phyloP scores from a whole-genome alignment of 129 eudicot species.

The Tanacetum coccineum region DNA sequence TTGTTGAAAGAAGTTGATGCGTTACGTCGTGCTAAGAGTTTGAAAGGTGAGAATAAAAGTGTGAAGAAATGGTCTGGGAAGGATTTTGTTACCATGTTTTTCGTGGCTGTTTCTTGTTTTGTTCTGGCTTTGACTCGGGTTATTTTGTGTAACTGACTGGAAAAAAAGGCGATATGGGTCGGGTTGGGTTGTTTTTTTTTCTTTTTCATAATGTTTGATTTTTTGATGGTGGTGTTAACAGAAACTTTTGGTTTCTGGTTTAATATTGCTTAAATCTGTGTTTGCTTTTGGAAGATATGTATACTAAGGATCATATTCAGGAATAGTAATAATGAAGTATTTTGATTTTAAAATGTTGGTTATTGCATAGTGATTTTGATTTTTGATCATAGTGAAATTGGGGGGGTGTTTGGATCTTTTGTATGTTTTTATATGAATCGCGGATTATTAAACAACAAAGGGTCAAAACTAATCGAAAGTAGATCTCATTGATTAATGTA shows the following conservation, averaged over 20 bases:
- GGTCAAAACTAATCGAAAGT: too few relatives aligned
- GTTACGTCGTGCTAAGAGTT: slow-evolving; percentile 75
- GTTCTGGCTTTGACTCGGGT: slow-evolving; percentile 73
- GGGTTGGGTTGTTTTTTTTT: not conserved
- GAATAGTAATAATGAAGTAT: slow-evolving; percentile 9
- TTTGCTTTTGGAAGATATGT: slow-evolving; percentile 11
- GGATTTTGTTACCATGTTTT: slow-evolving; percentile 71
- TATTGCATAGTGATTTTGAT: not conserved
- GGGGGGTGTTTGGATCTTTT: too few relatives aligned
- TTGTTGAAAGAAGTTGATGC: slow-evolving; percentile 93
- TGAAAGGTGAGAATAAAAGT: slow-evolving; percentile 55
- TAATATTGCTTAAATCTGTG: not conserved
- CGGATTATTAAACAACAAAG: too few relatives aligned
- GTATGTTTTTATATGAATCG: too few relatives aligned
- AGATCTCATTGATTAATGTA: too few relatives aligned
- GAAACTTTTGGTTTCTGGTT: slow-evolving; percentile 34
- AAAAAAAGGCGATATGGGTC: not conserved
- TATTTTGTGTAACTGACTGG: slow-evolving; percentile 53
- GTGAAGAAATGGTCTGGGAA: slow-evolving; percentile 77
- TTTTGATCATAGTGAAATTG: not conserved
- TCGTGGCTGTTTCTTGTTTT: slow-evolving; percentile 59
- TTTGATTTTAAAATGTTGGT: slow-evolving; percentile 8
- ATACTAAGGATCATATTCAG: slow-evolving; percentile 16
- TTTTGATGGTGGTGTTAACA: slow-evolving; percentile 6
- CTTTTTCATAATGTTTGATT: slow-evolving; percentile 2